These are phyloP conservation scores for Fomitopsis palustris DNA, from an alignment of 1,284 basidiomycete genomes.

Conservation along the genomic window DNA sequence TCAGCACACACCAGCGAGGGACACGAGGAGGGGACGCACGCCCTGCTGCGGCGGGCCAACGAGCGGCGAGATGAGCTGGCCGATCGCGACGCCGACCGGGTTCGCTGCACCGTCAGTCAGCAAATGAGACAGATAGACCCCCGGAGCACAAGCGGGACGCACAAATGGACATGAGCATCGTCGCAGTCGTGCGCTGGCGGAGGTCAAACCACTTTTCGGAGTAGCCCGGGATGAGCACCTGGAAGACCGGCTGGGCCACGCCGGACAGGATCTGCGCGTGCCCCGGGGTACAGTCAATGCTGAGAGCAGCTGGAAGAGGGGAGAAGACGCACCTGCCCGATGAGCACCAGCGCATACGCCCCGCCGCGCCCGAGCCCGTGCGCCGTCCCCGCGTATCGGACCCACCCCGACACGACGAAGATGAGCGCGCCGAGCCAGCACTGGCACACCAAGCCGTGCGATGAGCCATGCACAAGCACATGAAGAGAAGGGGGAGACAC, in stretches of 20 bases:
- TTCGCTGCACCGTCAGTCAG: constrained; percentile 5
- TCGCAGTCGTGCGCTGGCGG: constrained; percentile 68
- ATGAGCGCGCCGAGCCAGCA: constrained; percentile 5
- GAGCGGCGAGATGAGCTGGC: constrained; percentile 67
- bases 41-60: constrained; percentile 49
- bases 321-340: constrained; percentile 57
- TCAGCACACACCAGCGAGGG: background rate
- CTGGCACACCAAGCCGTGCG: constrained; percentile 44
- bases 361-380: constrained; percentile 42
- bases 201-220: constrained; percentile 78
- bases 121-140: no score
- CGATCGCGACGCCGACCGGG: constrained; percentile 46
- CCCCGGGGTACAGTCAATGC: no score
- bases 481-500: constrained; percentile 20
- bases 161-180: constrained; percentile 75
- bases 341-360: constrained; percentile 59
- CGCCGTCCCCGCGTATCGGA: constrained; percentile 70
- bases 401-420: constrained; percentile 49
- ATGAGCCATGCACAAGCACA: constrained; percentile 58
- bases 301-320: background rate
- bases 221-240: constrained; percentile 63
- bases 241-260: constrained; percentile 62
- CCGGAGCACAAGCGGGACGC: constrained; percentile 8
- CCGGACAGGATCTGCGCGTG: constrained; percentile 45
- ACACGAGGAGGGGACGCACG: constrained; percentile 19